phyloP scores from a whole-genome alignment of 345 rosid species.

The Gossypium australe region DNA sequence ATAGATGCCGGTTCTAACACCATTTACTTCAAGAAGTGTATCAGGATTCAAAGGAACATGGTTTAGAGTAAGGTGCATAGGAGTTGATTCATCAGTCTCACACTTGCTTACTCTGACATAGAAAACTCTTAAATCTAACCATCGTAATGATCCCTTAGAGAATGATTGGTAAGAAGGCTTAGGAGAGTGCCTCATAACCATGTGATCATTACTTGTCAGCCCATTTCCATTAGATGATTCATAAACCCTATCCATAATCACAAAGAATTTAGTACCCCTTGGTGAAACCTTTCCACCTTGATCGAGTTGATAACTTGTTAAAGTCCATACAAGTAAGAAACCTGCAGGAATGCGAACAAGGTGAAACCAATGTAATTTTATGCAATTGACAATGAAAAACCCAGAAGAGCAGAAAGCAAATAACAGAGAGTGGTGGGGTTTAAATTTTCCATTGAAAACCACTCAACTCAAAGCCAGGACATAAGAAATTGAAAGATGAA shows the following conservation, averaged over 20 bases:
- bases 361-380: slow-evolving; percentile 15
- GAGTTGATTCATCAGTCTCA: slow-evolving; percentile 55
- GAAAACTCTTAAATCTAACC: slow-evolving; percentile 85
- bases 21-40: slow-evolving; percentile 72
- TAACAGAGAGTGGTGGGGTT: background rate
- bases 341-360: slow-evolving; percentile 24
- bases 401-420: background rate
- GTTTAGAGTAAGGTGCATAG: slow-evolving; percentile 55
- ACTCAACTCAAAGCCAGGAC: background rate
- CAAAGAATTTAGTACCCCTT: slow-evolving; percentile 10
- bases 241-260: slow-evolving; percentile 49
- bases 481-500: background rate
- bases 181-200: slow-evolving; percentile 23
- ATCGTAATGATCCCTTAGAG: slow-evolving; percentile 35
- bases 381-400: slow-evolving; percentile 5
- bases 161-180: slow-evolving; percentile 30
- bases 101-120: slow-evolving; percentile 70
- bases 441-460: background rate
- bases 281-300: slow-evolving; percentile 24
- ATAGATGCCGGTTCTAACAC: slow-evolving; percentile 47
- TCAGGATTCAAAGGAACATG: slow-evolving; percentile 68
- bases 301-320: slow-evolving; percentile 9
- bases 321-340: slow-evolving; percentile 16
- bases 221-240: slow-evolving; percentile 35
- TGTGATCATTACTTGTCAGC: slow-evolving; percentile 30